Evolutionary conservation across 306 rosid species (phyloP), one percentile per base, ranked within the genome.

Genomic region (Echinosophora koreensis): DNA sequence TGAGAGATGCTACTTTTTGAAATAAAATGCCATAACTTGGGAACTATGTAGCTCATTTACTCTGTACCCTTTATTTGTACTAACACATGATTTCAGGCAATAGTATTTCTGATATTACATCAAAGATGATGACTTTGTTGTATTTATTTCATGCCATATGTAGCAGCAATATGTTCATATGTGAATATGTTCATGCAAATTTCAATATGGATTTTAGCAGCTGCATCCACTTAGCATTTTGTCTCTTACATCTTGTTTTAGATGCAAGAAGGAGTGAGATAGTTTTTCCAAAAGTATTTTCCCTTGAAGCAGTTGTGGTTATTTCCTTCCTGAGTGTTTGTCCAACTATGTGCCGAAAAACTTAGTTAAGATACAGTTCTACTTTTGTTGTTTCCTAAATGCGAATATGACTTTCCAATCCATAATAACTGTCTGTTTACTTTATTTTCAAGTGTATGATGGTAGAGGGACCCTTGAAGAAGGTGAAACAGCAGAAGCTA

Each of bases 401-500:
- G 12, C 5, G 8, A 55, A 55, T 54, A 18, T 4, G 60, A 47
- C 15, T 15, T 51, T 9, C 12, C 49, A 17, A 11, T 71, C 62
- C 2, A 11, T 35, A 22, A 12, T 71, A 37, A 50, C 28, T 47
- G 55, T 2, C 32, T 55, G 17, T 17, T 54, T 71, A 17, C 57
- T 64, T 86, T 62, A 71, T 51, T 34, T 69, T 78, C 49, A 42
- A 90, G 98, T 93, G 52, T 93, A 93, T 78, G 77, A 95, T 81
- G 97, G 97, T 56, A 90, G 91, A 88, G 97, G 98, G 72, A 90
- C 87, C 30, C 93, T 92, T 15, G 97, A 90, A 82, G 97, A 92
- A 81, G 97, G 97, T 73, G 98, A 95, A 86, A 95, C 97, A 50
- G 91, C 97, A 52, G 98, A 89, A 83, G 88, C 92, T 80, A 92